Conservation (phyloP, 306 rosid species). For the Malus sylvestris region DNA sequence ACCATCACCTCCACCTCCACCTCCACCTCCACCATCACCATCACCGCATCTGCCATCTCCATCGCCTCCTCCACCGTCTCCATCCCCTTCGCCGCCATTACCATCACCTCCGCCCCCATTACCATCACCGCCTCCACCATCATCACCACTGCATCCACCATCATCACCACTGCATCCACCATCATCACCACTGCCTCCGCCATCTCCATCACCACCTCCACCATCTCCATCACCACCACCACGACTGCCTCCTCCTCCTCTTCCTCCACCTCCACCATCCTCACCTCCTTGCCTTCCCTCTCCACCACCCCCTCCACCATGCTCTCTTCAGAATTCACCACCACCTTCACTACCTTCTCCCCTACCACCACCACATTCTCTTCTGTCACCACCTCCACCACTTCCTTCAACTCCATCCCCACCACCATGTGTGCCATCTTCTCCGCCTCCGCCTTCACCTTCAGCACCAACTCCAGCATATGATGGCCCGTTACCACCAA, state of each 20-base stretch:
- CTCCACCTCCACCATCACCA: not conserved
- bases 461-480: conserved; percentile 10
- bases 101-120: not conserved
- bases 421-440: conserved; percentile 1
- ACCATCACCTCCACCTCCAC: not conserved
- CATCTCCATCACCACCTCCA: not conserved
- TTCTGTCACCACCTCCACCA: conserved; percentile 11
- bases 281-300: not conserved
- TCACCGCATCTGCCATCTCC: too few relatives aligned
- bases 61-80: not conserved
- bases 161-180: not conserved
- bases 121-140: not conserved
- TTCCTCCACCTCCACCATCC: not conserved
- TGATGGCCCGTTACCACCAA: not conserved
- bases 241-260: not conserved
- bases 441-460: conserved; percentile 2
- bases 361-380: conserved; percentile 12
- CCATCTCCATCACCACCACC: not conserved
- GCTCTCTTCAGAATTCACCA: not conserved
- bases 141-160: not conserved
- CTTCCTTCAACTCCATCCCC: conserved; percentile 10
- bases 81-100: not conserved
- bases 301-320: not conserved
- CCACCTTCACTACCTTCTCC: conserved; percentile 21
- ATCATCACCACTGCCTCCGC: not conserved